Percentiles rank a stretch among this genome's conserved stretches.
phyloP scores from a whole-genome alignment of 768 basidiomycete genomes.

The Lentinula raphanica region DNA sequence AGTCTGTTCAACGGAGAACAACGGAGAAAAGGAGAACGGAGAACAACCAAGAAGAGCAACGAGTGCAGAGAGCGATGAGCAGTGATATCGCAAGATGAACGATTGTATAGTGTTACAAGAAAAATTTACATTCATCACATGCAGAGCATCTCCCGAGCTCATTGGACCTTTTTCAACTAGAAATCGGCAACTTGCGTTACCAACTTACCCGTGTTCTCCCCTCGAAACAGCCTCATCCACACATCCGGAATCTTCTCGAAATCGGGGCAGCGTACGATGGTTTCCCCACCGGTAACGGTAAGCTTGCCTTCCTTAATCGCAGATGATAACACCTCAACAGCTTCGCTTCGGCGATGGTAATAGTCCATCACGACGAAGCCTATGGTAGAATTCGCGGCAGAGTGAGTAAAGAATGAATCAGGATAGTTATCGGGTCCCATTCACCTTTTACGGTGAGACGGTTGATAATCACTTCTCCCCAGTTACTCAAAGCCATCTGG shows the following conservation, averaged over 20 bases:
- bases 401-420: neutral
- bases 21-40: too few relatives aligned
- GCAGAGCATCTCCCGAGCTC: neutral
- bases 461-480: neutral
- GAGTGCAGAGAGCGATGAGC: too few relatives aligned
- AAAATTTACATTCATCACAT: neutral
- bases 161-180: neutral
- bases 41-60: too few relatives aligned
- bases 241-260: neutral
- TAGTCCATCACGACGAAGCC: neutral
- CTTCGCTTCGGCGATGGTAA: neutral
- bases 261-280: neutral
- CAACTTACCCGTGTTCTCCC: constrained; percentile 2
- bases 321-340: neutral
- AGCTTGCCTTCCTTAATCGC: constrained; percentile 2
- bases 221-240: neutral
- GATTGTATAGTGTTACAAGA: neutral
- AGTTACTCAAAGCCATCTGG: neutral
- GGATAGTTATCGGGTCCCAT: neutral
- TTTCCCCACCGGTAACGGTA: neutral
- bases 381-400: neutral
- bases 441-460: neutral
- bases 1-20: too few relatives aligned
- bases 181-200: constrained; percentile 4
- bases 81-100: neutral